Base-by-base conservation (phyloP, 2,329 filamentous ascomycete genomes). In the Camillea tinctor region DNA sequence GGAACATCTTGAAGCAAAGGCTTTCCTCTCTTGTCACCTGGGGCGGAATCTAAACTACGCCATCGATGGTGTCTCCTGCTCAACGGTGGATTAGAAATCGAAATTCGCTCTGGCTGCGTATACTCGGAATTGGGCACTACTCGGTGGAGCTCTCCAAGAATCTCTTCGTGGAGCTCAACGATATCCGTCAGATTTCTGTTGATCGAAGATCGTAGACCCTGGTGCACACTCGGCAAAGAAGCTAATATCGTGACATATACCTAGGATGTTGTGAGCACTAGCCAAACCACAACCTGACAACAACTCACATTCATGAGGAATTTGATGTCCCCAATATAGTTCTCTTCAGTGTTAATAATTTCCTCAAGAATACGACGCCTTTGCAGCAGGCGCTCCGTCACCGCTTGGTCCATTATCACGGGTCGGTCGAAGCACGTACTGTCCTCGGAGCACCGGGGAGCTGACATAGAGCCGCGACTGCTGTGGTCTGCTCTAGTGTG, bases 321-420 rank as follows among this genome's bases (percentile, higher is more conserved):
- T 68, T 92, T 92, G 60, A 98, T 76, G 69, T 97, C 94, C 17
- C 88, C 86, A 68, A 98, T 88, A 72, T 98, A 98, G 69, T 89
- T 87, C 72, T 95, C 90, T 74, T 98, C 95, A 0, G 93, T 96
- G 59, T 79, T 84, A 62, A 97, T 86, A 55, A 98, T 79, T 76
- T 98, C 95, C 71, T 95, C 91, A 40, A 98, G 76, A 48, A 96
- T 87, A 63, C 88, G 87, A 15, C 92, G 86, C 62, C 95, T 86
- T 69, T 93, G 90, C 20, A 90, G 75, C 1, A 92, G 86, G 56
- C 93, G 86, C 65, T 88, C 84, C 50, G 84, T 84, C n/a, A 90
- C 88, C 26, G 82, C 87, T 60, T 88, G 84, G 66, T 97, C 92
- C 11, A 88, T 64, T 9, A 75, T 68, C 4, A 72, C 66, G n/a